Conservation (phyloP, 1,284 basidiomycete genomes). For the Malassezia sp. region DNA sequence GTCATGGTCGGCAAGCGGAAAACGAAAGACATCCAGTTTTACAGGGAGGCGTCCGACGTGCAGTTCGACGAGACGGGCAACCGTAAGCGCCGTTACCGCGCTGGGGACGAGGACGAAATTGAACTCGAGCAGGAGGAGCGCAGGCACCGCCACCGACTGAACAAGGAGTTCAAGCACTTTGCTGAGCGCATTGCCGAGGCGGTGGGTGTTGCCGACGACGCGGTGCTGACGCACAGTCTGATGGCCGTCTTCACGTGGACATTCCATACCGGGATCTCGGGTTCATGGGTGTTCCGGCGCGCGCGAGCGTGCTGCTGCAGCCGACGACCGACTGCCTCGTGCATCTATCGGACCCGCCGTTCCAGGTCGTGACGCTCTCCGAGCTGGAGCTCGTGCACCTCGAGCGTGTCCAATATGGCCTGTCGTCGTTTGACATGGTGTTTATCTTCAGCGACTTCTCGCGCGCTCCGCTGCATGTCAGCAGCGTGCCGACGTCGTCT, state of each 20-base stretch:
- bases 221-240: no score
- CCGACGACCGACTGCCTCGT: slow-evolving; percentile 96
- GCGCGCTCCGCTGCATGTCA: slow-evolving; percentile 61
- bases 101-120: slow-evolving; percentile 97
- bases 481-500: slow-evolving; percentile 35
- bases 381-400: slow-evolving; percentile 95
- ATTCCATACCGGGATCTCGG: slow-evolving; percentile 94
- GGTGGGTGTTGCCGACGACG: no score
- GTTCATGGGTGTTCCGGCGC: slow-evolving; percentile 92
- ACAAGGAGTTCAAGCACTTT: slow-evolving; percentile 90
- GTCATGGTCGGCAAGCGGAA: slow-evolving; percentile 99
- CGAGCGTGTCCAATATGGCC: slow-evolving; percentile 89
- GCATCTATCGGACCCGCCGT: slow-evolving; percentile 87
- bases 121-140: slow-evolving; percentile 97
- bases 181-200: slow-evolving; percentile 86
- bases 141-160: slow-evolving; percentile 72
- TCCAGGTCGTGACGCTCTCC: slow-evolving; percentile 82
- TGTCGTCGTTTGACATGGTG: slow-evolving; percentile 95
- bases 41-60: slow-evolving; percentile 92
- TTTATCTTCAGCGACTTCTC: slow-evolving; percentile 95
- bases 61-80: slow-evolving; percentile 99
- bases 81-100: slow-evolving; percentile 87
- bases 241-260: slow-evolving; percentile 81
- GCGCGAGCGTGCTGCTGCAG: slow-evolving; percentile 83
- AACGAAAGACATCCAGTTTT: slow-evolving; percentile 95